Percentiles rank a stretch among this genome's conserved stretches.
These are phyloP conservation scores for Xylaria hypoxylon DNA, from an alignment of 2,329 filamentous ascomycete genomes.

Conservation along the genomic window DNA sequence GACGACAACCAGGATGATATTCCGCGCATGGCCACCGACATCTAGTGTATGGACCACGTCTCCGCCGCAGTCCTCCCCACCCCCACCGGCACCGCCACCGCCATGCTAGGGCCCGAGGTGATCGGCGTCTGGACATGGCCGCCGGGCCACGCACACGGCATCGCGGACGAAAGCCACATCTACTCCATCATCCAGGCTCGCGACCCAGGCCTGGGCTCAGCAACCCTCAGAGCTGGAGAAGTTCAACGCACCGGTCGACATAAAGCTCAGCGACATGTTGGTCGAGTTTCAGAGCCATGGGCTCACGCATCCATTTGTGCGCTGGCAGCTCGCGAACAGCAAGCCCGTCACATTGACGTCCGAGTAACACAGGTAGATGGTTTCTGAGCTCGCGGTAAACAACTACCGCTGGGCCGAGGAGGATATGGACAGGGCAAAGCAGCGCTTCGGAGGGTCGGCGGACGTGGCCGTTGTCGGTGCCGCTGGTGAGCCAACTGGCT, in stretches of 20 bases:
- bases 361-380: slow-evolving; percentile 3
- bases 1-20: slow-evolving; percentile 6
- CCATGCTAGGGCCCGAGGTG: slow-evolving; percentile 15
- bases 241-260: slow-evolving; percentile 1
- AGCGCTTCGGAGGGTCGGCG: too few relatives aligned
- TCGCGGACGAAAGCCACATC: background rate
- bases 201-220: slow-evolving; percentile 14
- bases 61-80: background rate
- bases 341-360: background rate
- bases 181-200: slow-evolving; percentile 19
- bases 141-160: slow-evolving; percentile 8
- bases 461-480: too few relatives aligned
- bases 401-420: slow-evolving; percentile 10
- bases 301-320: slow-evolving; percentile 7
- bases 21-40: slow-evolving; percentile 6
- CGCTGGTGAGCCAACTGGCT: too few relatives aligned
- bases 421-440: slow-evolving; percentile 7
- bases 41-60: slow-evolving; percentile 8
- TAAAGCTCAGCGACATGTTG: slow-evolving; percentile 1
- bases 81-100: background rate
- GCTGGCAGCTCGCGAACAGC: background rate
- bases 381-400: slow-evolving; percentile 10
- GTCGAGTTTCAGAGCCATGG: background rate
- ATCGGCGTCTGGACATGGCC: slow-evolving; percentile 21
- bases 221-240: slow-evolving; percentile 14